A percentile compares a stretch with the other conserved stretches of the same genome.
phyloP scores from a whole-genome alignment of 768 basidiomycete genomes.

The Gloeopeniophorella convolvens region DNA sequence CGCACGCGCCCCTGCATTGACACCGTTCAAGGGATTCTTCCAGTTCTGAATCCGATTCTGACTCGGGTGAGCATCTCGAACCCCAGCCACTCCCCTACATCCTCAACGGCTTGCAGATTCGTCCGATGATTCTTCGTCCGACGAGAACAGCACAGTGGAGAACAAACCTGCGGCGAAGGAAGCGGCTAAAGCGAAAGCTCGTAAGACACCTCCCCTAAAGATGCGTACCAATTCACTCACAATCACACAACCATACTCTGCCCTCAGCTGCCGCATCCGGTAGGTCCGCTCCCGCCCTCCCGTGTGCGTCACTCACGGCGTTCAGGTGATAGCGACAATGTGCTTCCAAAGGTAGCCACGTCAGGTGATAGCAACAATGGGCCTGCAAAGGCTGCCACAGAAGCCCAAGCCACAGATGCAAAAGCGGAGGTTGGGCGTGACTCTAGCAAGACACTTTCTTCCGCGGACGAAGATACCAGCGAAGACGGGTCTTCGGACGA shows the following conservation, averaged over 20 bases:
- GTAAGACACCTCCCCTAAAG: conserved; percentile 9
- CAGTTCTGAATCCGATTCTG: conserved; percentile 22
- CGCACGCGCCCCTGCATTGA: background rate
- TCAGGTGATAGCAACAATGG: background rate
- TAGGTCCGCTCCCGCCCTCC: background rate
- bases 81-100: conserved; percentile 2
- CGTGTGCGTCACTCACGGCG: background rate
- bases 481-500: conserved; percentile 19
- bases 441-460: conserved; percentile 19
- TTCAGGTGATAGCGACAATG: conserved; percentile 2
- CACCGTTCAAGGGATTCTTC: conserved; percentile 1
- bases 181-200: background rate
- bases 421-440: conserved; percentile 3
- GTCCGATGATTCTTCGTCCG: conserved; percentile 22
- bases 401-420: background rate
- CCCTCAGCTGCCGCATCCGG: conserved; percentile 10
- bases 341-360: no score
- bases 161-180: background rate
- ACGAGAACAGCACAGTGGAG: conserved; percentile 4
- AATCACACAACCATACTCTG: background rate
- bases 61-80: conserved; percentile 8
- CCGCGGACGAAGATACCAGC: conserved; percentile 7
- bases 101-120: conserved; percentile 12
- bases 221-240: conserved; percentile 8
- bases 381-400: background rate